phyloP scores from a whole-genome alignment of 768 basidiomycete genomes.

The Rhodocollybia butyracea region DNA sequence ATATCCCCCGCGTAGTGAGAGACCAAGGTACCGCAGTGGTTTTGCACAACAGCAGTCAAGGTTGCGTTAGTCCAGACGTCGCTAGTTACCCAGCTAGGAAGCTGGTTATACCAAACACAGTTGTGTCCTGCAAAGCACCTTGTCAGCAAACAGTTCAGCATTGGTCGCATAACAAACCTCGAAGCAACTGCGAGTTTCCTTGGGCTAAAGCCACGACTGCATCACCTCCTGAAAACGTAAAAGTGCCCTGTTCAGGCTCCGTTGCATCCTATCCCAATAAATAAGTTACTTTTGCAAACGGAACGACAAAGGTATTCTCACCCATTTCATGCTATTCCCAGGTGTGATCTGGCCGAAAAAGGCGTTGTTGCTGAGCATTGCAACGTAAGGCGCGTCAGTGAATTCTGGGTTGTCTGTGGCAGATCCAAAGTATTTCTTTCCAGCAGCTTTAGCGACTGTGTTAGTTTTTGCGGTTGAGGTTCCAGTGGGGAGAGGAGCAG shows the following conservation, averaged over 20 bases:
- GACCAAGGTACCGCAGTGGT: constrained; percentile 31
- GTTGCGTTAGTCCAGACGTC: constrained; percentile 25
- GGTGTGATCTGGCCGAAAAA: constrained; percentile 47
- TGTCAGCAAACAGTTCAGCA: not conserved
- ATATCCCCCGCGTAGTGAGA: constrained; percentile 37
- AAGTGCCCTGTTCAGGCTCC: constrained; percentile 30
- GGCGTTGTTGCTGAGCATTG: constrained; percentile 32
- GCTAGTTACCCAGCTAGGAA: constrained; percentile 34
- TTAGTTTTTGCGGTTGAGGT: constrained; percentile 23
- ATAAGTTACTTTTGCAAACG: not conserved
- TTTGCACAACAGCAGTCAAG: constrained; percentile 28
- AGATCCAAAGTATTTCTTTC: constrained; percentile 47
- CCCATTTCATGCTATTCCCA: constrained; percentile 59
- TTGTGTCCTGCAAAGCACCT: constrained; percentile 21
- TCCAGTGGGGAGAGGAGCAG: constrained; percentile 11
- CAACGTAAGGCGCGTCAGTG: constrained; percentile 37
- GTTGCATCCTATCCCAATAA: constrained; percentile 29
- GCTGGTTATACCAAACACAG: constrained; percentile 43
- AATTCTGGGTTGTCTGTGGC: constrained; percentile 49
- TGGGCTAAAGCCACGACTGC: constrained; percentile 32
- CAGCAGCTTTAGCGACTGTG: constrained; percentile 35
- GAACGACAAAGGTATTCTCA: constrained; percentile 13
- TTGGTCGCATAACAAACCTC: constrained; percentile 17
- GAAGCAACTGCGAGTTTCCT: constrained; percentile 31
- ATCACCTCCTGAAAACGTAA: constrained; percentile 31